Percentiles rank a stretch among this genome's conserved stretches.
Conservation (phyloP, 2,329 filamentous ascomycete genomes). For the Nothopassalora personata region DNA sequence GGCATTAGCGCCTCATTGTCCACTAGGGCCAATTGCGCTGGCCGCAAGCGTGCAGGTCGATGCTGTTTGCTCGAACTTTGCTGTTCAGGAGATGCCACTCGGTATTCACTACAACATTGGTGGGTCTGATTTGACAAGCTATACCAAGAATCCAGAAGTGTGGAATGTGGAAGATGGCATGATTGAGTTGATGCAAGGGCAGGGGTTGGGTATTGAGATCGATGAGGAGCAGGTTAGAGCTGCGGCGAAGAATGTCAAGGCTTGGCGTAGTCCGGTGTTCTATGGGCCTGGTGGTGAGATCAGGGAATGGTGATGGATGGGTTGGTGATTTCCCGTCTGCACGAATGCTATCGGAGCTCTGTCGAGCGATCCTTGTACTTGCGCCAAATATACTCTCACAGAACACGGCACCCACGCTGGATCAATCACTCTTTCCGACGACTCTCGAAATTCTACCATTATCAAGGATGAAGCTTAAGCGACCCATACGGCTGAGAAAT, state of each 20-base stretch:
- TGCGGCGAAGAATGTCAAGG: not conserved
- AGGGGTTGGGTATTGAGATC: conserved; percentile 31
- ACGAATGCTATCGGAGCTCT: not conserved
- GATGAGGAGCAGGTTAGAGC: conserved; percentile 36
- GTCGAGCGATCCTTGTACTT: no score
- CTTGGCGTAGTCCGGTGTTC: not conserved
- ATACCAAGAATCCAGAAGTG: conserved; percentile 25
- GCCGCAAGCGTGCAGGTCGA: conserved; percentile 67
- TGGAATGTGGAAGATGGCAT: conserved; percentile 29
- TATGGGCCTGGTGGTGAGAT: not conserved
- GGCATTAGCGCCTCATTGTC: conserved; percentile 67
- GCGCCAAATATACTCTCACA: no score
- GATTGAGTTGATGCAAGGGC: conserved; percentile 24
- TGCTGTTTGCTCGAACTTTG: conserved; percentile 57
- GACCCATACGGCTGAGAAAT: not conserved
- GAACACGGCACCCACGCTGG: no score
- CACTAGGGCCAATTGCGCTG: conserved; percentile 67
- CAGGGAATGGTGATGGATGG: not conserved
- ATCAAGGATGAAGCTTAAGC: not conserved
- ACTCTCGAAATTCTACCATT: no score
- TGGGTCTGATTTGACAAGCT: conserved; percentile 51
- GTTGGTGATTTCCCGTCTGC: not conserved
- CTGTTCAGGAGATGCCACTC: conserved; percentile 71
- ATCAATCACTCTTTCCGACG: no score
- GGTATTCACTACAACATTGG: conserved; percentile 75